These are phyloP conservation scores for Mariannaea sp. DNA, from an alignment of 2,329 filamentous ascomycete species.

Conservation along the genomic window DNA sequence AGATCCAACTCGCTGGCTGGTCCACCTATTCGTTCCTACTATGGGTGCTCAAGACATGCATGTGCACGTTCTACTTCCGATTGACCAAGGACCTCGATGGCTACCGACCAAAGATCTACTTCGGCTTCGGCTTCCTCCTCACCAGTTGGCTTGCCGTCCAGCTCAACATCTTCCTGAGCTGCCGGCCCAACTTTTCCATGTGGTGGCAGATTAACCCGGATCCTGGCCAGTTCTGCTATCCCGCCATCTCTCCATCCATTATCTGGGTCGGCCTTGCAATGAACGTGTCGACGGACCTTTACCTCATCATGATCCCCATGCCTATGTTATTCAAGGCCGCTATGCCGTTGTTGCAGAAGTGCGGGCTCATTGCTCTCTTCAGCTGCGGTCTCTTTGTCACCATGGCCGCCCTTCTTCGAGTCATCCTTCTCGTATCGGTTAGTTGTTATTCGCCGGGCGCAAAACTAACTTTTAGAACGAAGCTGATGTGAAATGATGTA, in stretches of 20 bases:
- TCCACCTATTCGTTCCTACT: conserved; percentile 57
- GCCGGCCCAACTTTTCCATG: conserved; percentile 53
- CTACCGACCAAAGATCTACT: conserved; percentile 51
- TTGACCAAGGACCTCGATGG: conserved; percentile 51
- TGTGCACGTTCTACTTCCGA: conserved; percentile 61
- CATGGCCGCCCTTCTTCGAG: conserved; percentile 46
- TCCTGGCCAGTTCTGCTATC: conserved; percentile 56
- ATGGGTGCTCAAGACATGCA: conserved; percentile 61
- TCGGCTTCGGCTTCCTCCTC: conserved; percentile 56
- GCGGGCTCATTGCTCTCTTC: conserved; percentile 46
- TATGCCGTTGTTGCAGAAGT: conserved; percentile 45
- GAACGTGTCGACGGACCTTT: conserved; percentile 62
- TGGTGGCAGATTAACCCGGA: conserved; percentile 66
- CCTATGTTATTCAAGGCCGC: conserved; percentile 53
- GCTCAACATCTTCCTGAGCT: conserved; percentile 56
- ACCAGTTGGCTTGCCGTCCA: conserved; percentile 55
- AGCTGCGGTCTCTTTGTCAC: conserved; percentile 49
- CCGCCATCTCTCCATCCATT: conserved; percentile 55
- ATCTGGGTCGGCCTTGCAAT: conserved; percentile 56
- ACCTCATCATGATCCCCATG: conserved; percentile 61
- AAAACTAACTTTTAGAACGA: too few species aligned
- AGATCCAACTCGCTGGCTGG: conserved; percentile 62
- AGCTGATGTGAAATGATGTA: conserved; percentile 2
- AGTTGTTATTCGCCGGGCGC: conserved; percentile 16
- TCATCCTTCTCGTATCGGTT: conserved; percentile 38